These are phyloP conservation scores for Trichoderma atrobrunneum DNA, from an alignment of 2,329 filamentous ascomycete species.

Conservation along the genomic window DNA sequence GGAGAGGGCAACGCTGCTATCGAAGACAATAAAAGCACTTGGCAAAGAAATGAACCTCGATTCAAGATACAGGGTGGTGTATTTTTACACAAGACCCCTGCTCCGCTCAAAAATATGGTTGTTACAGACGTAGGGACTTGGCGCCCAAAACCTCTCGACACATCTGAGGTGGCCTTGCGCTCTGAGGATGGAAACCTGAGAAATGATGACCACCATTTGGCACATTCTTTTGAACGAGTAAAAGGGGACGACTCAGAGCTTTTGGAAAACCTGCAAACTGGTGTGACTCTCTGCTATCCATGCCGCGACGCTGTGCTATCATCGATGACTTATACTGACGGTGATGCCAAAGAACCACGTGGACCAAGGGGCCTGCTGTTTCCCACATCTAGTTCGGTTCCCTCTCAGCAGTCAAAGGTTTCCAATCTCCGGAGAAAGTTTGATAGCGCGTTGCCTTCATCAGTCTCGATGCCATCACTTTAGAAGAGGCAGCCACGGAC, in stretches of 20 bases:
- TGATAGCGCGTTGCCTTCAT: constrained; percentile 20
- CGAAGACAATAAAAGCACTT: not conserved
- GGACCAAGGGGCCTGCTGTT: not conserved
- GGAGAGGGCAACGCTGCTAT: not conserved
- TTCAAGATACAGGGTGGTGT: constrained; percentile 7
- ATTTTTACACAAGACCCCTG: not conserved
- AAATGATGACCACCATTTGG: too few species aligned
- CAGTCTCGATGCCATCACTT: constrained; percentile 16
- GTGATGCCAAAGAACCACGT: not conserved
- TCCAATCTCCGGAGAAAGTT: constrained; percentile 26
- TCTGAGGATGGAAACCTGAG: not conserved
- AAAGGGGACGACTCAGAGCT: not conserved
- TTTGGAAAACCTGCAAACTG: not conserved
- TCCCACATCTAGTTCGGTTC: not conserved
- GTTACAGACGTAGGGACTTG: constrained; percentile 7
- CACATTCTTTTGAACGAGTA: not conserved
- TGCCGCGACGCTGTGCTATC: not conserved
- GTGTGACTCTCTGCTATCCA: not conserved
- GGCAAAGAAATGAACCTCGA: not conserved
- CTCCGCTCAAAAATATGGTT: constrained; percentile 12
- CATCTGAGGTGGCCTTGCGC: not conserved
- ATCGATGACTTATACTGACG: not conserved
- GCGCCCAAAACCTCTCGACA: not conserved
- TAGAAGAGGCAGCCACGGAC: constrained; percentile 14
- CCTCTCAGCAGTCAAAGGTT: constrained; percentile 16